Conservation (phyloP, 208 protist genomes). For the Wallacemonas collosoma region DNA sequence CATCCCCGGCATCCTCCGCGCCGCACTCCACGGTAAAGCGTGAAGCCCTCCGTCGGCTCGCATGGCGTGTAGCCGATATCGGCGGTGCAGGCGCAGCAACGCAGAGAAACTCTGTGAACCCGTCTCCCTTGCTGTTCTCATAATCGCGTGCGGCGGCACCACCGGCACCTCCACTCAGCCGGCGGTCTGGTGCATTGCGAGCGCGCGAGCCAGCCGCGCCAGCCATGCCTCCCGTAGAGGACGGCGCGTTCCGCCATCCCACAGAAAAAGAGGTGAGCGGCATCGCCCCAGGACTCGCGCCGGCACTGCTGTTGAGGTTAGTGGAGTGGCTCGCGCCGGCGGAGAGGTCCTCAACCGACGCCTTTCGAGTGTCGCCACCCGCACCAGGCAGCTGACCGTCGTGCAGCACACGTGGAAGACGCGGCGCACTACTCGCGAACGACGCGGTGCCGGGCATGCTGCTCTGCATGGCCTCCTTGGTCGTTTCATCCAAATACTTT, state of each 20-base stretch:
- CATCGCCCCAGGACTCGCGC: background rate
- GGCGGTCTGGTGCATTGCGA: no score
- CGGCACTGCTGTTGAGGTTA: background rate
- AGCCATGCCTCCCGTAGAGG: no score
- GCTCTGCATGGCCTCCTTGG: background rate
- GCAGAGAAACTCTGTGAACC: slow-evolving; percentile 3
- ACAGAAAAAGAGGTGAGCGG: slow-evolving; percentile 10
- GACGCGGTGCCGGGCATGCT: no score
- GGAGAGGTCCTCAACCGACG: background rate
- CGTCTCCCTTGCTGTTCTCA: background rate
- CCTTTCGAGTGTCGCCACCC: no score
- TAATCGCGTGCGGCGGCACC: background rate
- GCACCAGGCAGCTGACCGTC: no score
- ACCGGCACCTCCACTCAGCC: background rate
- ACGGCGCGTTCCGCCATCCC: slow-evolving; percentile 1
- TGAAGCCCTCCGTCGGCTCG: no score
- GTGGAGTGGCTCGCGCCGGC: background rate
- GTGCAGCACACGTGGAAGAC: no score
- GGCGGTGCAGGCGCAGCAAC: background rate
- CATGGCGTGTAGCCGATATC: no score
- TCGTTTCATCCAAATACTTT: background rate
- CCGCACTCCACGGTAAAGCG: no score
- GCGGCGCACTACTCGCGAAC: no score
- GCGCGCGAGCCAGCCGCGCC: no score
- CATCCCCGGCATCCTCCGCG: no score